These are phyloP conservation scores for Phlegmacium glaucopus DNA, from an alignment of 768 basidiomycete species.

Conservation along the genomic window DNA sequence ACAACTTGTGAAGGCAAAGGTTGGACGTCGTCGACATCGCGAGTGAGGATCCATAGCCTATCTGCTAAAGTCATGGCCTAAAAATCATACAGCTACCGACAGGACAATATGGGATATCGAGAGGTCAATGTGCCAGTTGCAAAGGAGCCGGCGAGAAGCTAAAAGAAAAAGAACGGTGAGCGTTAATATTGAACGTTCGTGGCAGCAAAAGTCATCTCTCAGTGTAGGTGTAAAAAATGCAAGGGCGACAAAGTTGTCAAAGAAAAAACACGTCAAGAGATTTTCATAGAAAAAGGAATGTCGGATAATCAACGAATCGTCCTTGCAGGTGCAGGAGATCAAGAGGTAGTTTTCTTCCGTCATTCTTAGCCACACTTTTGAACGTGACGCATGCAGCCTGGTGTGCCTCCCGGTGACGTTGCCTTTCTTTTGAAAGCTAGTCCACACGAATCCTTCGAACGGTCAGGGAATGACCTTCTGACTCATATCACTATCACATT, in stretches of 20 bases:
- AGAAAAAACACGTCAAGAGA: conserved; percentile 88
- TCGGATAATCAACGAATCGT: conserved; percentile 80
- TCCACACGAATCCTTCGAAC: conserved; percentile 79
- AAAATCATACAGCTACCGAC: conserved; percentile 12
- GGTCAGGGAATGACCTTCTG: conserved; percentile 77
- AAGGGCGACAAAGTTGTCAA: conserved; percentile 81
- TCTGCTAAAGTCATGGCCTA: not conserved
- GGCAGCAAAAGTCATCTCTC: conserved; percentile 1
- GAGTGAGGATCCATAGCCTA: conserved; percentile 24
- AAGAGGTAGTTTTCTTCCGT: conserved; percentile 50
- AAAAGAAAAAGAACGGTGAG: conserved; percentile 81
- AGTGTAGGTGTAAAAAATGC: conserved; percentile 87
- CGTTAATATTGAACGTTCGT: conserved; percentile 1
- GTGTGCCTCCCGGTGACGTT: conserved; percentile 85
- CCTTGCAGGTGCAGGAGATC: conserved; percentile 88
- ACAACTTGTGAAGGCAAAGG: conserved; percentile 82
- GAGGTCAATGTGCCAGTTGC: conserved; percentile 66
- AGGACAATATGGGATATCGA: conserved; percentile 38
- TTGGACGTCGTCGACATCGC: conserved; percentile 60
- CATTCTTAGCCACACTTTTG: not conserved
- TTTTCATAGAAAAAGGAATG: conserved; percentile 87
- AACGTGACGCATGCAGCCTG: conserved; percentile 51
- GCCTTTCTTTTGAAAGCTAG: conserved; percentile 71
- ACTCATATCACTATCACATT: conserved; percentile 82
- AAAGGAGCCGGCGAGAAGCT: conserved; percentile 66